A percentile compares a stretch with the other conserved stretches of the same genome.
phyloP scores from a whole-genome alignment of 257 asterid genomes.

The Ophiorrhiza pumila region DNA sequence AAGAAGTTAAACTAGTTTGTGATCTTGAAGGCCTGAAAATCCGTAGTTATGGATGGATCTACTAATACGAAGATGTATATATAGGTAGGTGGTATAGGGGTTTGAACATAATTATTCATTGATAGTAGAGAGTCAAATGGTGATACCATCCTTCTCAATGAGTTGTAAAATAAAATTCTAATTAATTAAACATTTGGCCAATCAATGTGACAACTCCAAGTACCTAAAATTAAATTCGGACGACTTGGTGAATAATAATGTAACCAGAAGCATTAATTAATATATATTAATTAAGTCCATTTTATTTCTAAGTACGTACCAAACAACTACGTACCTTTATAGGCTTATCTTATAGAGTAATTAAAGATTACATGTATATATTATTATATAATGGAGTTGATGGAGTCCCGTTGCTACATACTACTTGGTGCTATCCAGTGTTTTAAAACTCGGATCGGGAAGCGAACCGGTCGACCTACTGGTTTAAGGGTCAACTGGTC shows the following conservation, averaged over 20 bases:
- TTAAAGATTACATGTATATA: too few species aligned
- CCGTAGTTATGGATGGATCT: too few species aligned
- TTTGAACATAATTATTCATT: neutral
- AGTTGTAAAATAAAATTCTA: conserved; percentile 12
- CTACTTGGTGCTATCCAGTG: too few species aligned
- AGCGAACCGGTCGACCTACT: too few species aligned
- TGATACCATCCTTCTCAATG: conserved; percentile 14
- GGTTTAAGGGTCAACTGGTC: too few species aligned
- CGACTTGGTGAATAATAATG: neutral
- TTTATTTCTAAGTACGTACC: neutral
- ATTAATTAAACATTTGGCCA: conserved; percentile 17
- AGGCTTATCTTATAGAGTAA: too few species aligned
- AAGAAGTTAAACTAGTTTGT: too few species aligned
- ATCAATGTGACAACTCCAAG: conserved; percentile 20
- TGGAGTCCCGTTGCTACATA: too few species aligned
- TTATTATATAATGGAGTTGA: too few species aligned
- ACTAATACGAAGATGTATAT: neutral
- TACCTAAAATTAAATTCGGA: conserved; percentile 9
- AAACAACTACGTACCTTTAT: neutral
- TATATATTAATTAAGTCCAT: too few species aligned
- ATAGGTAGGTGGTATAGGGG: neutral
- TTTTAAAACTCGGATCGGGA: too few species aligned
- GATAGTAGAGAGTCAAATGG: conserved; percentile 13
- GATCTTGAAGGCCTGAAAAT: neutral
- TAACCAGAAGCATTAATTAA: neutral